Evolutionary conservation across 345 rosid genomes (phyloP).

Genomic region (Citrus trifoliata): DNA sequence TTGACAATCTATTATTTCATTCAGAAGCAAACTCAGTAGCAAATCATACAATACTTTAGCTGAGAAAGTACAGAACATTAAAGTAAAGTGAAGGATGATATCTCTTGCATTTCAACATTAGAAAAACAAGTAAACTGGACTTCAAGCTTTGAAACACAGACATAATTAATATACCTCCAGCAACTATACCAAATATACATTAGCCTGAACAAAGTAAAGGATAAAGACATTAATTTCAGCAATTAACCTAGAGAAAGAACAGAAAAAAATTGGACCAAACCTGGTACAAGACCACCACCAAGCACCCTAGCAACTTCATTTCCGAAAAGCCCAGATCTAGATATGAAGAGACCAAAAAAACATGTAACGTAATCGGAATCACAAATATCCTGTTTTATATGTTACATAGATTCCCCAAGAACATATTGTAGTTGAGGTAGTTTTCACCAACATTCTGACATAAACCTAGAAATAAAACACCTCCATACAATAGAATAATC

Average conservation of each 20-base stretch:
- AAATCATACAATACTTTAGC: not conserved
- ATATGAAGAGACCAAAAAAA: slow-evolving; percentile 17
- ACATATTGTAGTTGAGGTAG: not conserved
- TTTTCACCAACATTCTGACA: not conserved
- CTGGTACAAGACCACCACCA: slow-evolving; percentile 98
- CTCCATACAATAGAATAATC: not conserved
- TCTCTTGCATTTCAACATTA: not conserved
- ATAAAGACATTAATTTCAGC: not conserved
- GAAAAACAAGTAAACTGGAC: not conserved
- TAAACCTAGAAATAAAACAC: not conserved
- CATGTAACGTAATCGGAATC: not conserved
- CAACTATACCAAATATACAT: not conserved
- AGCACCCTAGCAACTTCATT: slow-evolving; percentile 85
- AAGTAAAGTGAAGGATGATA: not conserved
- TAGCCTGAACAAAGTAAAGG: not conserved
- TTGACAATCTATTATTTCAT: not conserved
- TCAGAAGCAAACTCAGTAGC: not conserved
- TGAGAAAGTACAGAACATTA: not conserved
- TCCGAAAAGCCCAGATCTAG: slow-evolving; percentile 76
- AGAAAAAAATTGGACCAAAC: slow-evolving; percentile 32
- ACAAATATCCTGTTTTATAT: not conserved
- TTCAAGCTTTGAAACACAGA: not conserved
- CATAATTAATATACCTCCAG: not conserved
- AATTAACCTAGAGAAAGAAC: slow-evolving; percentile 4
- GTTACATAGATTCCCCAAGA: not conserved